phyloP scores from a whole-genome alignment of 1,284 basidiomycete species.

The Inonotus hispidus region DNA sequence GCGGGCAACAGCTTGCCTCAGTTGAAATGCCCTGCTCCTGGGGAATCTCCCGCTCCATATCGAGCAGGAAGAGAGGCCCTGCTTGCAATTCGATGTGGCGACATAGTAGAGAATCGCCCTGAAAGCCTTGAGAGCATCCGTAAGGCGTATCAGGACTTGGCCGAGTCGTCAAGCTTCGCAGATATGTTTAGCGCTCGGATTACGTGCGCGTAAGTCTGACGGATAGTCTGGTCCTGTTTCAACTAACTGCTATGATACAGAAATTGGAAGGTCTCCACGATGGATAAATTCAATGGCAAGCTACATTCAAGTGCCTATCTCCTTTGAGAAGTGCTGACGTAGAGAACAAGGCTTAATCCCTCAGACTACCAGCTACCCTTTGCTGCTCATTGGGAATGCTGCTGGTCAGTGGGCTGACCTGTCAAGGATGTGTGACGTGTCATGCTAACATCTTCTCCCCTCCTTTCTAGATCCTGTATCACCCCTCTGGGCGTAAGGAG shows the following conservation, averaged over 20 bases:
- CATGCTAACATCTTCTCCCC: neutral
- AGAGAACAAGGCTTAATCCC: slow-evolving; percentile 8
- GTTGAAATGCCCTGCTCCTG: slow-evolving; percentile 10
- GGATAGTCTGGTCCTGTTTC: neutral
- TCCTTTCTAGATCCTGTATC: slow-evolving; percentile 7
- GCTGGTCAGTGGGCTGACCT: slow-evolving; percentile 12
- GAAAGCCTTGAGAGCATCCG: slow-evolving; percentile 1
- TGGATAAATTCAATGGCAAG: slow-evolving; percentile 14
- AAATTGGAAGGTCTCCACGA: slow-evolving; percentile 11
- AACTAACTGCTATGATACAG: neutral
- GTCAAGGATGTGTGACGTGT: neutral
- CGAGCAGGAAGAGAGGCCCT: slow-evolving; percentile 12
- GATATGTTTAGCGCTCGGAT: neutral
- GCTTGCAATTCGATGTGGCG: slow-evolving; percentile 12
- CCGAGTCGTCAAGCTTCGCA: slow-evolving; percentile 6
- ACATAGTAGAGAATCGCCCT: neutral
- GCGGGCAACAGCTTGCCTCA: neutral
- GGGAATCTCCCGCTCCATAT: slow-evolving; percentile 11
- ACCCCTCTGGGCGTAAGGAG: neutral
- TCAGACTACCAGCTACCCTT: slow-evolving; percentile 20
- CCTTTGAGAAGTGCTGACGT: neutral
- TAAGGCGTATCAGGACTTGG: slow-evolving; percentile 3
- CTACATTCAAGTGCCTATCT: too few relatives aligned
- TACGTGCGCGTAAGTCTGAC: slow-evolving; percentile 4
- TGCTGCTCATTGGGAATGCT: slow-evolving; percentile 23